Percentiles rank a stretch among this genome's conserved stretches.
phyloP scores from a whole-genome alignment of 768 basidiomycete species.

The Tremella fuciformis region DNA sequence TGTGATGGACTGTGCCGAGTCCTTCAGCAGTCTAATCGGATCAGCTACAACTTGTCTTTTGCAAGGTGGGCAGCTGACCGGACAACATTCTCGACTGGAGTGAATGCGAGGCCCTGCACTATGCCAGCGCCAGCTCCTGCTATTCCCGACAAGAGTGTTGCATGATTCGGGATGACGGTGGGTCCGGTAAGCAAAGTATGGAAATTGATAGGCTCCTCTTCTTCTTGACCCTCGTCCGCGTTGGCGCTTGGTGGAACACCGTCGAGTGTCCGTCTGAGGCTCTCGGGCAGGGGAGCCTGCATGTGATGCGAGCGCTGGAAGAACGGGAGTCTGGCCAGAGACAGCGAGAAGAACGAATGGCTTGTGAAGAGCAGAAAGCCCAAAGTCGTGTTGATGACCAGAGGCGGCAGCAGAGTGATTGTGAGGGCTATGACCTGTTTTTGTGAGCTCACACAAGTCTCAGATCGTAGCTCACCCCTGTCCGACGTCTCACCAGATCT shows the following conservation, averaged over 20 bases:
- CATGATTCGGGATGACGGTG: slow-evolving; percentile 40
- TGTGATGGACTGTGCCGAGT: slow-evolving; percentile 35
- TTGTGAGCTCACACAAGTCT: slow-evolving; percentile 1
- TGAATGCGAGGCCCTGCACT: slow-evolving; percentile 45
- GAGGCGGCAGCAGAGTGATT: slow-evolving; percentile 41
- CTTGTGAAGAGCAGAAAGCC: slow-evolving; percentile 49
- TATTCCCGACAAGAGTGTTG: slow-evolving; percentile 44
- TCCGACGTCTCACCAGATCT: slow-evolving; percentile 34
- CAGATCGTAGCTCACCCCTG: slow-evolving; percentile 22
- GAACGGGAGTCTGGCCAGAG: slow-evolving; percentile 32
- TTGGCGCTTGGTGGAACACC: slow-evolving; percentile 51
- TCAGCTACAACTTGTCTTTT: neutral
- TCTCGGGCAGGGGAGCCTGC: neutral
- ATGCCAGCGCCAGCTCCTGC: slow-evolving; percentile 46
- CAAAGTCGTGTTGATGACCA: slow-evolving; percentile 46
- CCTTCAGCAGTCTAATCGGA: slow-evolving; percentile 25
- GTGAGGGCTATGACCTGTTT: slow-evolving; percentile 30
- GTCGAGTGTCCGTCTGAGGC: slow-evolving; percentile 59
- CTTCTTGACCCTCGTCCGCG: neutral
- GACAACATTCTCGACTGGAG: slow-evolving; percentile 49
- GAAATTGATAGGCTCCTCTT: slow-evolving; percentile 27
- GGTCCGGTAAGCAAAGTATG: slow-evolving; percentile 36
- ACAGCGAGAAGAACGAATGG: slow-evolving; percentile 45
- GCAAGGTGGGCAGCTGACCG: slow-evolving; percentile 24
- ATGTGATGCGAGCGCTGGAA: slow-evolving; percentile 18